Percentiles rank a stretch among this genome's conserved stretches.
These are phyloP conservation scores for Ascocoryne sarcoides DNA, from an alignment of 2,329 filamentous ascomycete genomes.

Conservation along the genomic window DNA sequence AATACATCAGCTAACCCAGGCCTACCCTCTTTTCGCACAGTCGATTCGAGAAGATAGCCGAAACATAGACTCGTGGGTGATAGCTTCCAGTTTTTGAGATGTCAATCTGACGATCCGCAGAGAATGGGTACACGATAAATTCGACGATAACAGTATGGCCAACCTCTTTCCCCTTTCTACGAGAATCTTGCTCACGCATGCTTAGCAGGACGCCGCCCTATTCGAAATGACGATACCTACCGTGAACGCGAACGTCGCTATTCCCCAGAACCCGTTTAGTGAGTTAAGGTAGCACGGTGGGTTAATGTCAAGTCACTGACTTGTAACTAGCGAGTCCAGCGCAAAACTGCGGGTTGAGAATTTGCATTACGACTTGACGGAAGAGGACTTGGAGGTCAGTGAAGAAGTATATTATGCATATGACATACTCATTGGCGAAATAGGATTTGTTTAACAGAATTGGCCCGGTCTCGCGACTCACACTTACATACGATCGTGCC, in stretches of 20 bases:
- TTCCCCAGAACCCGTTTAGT: constrained; percentile 25
- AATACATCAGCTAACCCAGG: constrained; percentile 39
- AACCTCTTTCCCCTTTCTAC: background rate
- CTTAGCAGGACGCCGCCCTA: constrained; percentile 22
- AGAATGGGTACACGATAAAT: constrained; percentile 93
- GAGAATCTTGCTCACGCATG: constrained; percentile 14
- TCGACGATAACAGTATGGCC: constrained; percentile 57
- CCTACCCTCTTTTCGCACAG: constrained; percentile 40
- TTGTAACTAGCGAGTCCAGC: constrained; percentile 39
- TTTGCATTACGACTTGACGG: constrained; percentile 82
- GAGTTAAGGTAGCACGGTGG: too few relatives aligned
- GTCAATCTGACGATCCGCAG: constrained; percentile 33
- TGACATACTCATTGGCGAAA: constrained; percentile 7
- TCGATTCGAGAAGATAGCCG: constrained; percentile 52
- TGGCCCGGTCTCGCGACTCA: constrained; percentile 59
- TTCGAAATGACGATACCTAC: constrained; percentile 17
- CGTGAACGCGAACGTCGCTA: constrained; percentile 26
- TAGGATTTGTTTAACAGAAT: constrained; percentile 77
- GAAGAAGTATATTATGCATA: background rate
- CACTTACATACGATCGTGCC: constrained; percentile 75
- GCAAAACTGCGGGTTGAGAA: constrained; percentile 79
- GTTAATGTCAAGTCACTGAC: too few relatives aligned
- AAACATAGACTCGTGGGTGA: constrained; percentile 60
- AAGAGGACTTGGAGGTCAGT: constrained; percentile 70
- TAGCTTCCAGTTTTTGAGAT: background rate